These are phyloP conservation scores for Lyophyllum decastes DNA, from an alignment of 768 basidiomycete genomes.

Conservation along the genomic window DNA sequence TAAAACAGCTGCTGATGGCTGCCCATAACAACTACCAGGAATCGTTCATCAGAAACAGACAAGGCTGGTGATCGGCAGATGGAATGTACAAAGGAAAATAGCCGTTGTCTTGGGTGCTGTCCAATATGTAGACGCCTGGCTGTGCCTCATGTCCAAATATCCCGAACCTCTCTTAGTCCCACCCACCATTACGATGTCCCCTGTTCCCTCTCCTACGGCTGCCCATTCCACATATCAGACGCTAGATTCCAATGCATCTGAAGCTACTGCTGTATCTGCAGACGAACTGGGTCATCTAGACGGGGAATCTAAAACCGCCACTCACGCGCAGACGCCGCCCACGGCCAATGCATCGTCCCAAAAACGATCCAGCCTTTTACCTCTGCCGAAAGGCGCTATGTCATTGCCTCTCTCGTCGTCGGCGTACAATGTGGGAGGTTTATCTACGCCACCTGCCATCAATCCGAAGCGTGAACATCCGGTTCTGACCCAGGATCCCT, in stretches of 20 bases:
- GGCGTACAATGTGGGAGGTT: constrained; percentile 1
- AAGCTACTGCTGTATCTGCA: background rate
- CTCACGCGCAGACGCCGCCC: background rate
- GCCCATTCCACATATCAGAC: background rate
- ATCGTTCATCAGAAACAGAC: background rate
- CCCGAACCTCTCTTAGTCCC: background rate
- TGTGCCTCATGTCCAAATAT: background rate
- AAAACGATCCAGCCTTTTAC: background rate
- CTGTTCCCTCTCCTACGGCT: background rate
- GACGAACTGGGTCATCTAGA: background rate
- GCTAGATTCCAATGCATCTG: constrained; percentile 1
- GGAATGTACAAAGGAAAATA: background rate
- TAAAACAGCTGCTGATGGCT: background rate
- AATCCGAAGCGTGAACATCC: background rate
- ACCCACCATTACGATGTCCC: constrained; percentile 1
- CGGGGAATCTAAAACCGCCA: background rate
- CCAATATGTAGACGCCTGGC: background rate
- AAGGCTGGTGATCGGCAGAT: background rate
- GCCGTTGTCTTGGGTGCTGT: background rate
- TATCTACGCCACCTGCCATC: background rate
- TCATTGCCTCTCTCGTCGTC: constrained; percentile 5
- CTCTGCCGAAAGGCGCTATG: constrained; percentile 22
- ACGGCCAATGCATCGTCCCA: background rate
- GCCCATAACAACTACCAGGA: background rate
- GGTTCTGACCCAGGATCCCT: background rate